Evolutionary conservation across 225 moss, liverwort and hornwort species (phyloP).

Genomic region (Ulota crispa): DNA sequence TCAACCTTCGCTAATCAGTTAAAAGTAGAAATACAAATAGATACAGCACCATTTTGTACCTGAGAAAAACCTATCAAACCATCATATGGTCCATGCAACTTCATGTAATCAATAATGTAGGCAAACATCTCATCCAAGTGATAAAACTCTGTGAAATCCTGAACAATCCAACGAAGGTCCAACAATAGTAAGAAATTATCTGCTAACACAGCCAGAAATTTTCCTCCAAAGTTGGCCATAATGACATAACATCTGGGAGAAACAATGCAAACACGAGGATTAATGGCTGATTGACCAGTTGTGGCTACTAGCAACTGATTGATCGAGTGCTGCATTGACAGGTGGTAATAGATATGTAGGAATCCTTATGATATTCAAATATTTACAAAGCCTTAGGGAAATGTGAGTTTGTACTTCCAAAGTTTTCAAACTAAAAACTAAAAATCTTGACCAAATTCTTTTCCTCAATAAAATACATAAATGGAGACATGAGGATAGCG

Average conservation of each 20-base stretch:
- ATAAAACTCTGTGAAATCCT: slow-evolving; percentile 64
- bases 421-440: neutral
- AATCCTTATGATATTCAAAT: neutral
- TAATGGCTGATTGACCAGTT: neutral
- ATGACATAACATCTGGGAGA: neutral
- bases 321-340: neutral
- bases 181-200: neutral
- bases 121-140: slow-evolving; percentile 67
- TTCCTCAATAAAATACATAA: neutral
- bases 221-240: neutral
- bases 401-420: neutral
- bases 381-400: neutral
- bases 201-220: neutral
- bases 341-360: neutral
- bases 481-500: neutral
- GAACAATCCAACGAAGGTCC: slow-evolving; percentile 6
- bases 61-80: slow-evolving; percentile 87
- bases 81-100: slow-evolving; percentile 87
- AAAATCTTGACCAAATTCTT: neutral
- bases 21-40: neutral
- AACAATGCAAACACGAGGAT: neutral
- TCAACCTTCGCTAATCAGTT: neutral
- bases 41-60: slow-evolving; percentile 33
- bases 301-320: neutral
- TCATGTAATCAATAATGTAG: slow-evolving; percentile 64